Percentiles rank a stretch among this genome's conserved stretches.
Conservation (phyloP, 306 rosid species). For the Mucuna pruriens region DNA sequence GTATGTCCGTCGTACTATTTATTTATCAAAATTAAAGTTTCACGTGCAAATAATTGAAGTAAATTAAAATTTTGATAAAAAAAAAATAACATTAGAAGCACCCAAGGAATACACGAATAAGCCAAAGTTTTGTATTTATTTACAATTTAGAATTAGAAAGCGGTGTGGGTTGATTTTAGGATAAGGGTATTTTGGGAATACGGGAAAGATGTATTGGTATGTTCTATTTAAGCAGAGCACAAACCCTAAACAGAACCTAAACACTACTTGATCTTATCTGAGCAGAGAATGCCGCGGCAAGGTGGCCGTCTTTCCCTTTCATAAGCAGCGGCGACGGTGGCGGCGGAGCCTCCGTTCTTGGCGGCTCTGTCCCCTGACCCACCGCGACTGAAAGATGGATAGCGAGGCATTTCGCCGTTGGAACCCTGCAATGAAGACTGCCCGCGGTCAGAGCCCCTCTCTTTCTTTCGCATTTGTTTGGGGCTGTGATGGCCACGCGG, state of each 20-base stretch:
- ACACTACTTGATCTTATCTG: conserved; percentile 59
- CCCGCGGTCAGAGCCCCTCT: conserved; percentile 51
- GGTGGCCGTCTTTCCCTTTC: background rate
- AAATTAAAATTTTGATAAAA: too few relatives aligned
- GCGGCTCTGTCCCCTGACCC: conserved; percentile 26
- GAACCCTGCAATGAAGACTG: conserved; percentile 51
- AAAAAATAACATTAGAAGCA: too few relatives aligned
- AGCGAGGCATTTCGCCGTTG: conserved; percentile 25
- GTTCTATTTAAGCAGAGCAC: background rate
- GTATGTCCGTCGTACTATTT: too few relatives aligned
- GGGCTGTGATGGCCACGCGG: conserved; percentile 52
- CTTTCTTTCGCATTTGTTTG: background rate
- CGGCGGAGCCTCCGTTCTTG: conserved; percentile 25
- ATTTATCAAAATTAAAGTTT: too few relatives aligned
- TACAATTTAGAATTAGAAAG: too few relatives aligned
- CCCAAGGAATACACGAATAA: too few relatives aligned
- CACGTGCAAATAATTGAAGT: too few relatives aligned
- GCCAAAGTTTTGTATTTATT: too few relatives aligned
- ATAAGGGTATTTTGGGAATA: conserved; percentile 34
- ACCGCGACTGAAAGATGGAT: background rate
- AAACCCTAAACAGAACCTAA: conserved; percentile 6
- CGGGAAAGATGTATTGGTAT: background rate
- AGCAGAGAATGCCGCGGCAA: conserved; percentile 39
- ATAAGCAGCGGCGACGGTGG: background rate
- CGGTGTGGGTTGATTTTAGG: too few relatives aligned